Percentiles rank a stretch among this genome's conserved stretches.
Conservation (phyloP, 1,284 basidiomycete genomes). For the Pyrrhoderma lamaoense region DNA sequence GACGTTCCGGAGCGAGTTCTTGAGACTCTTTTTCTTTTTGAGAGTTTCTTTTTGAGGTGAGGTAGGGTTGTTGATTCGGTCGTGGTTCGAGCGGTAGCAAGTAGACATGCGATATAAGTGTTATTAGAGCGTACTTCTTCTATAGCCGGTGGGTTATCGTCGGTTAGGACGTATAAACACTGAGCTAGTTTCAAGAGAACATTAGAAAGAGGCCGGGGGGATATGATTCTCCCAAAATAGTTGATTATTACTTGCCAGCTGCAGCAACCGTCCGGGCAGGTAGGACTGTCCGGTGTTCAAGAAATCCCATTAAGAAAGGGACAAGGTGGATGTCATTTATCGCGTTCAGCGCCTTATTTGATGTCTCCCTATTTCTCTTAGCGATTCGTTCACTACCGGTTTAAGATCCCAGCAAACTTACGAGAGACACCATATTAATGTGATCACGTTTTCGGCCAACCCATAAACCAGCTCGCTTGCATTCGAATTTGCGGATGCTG, state of each 20-base stretch:
- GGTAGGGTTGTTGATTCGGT: too few species aligned
- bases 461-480: conserved; percentile 73
- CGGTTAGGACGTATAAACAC: conserved; percentile 83
- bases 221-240: neutral
- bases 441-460: conserved; percentile 86
- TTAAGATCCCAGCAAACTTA: conserved; percentile 52
- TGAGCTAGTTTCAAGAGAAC: conserved; percentile 49
- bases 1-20: conserved; percentile 38
- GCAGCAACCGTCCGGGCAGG: conserved; percentile 66
- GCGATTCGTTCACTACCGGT: conserved; percentile 18
- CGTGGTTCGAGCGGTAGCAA: conserved; percentile 44
- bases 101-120: conserved; percentile 60
- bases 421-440: conserved; percentile 89
- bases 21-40: conserved; percentile 27
- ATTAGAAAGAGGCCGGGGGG: conserved; percentile 11
- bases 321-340: conserved; percentile 74
- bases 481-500: conserved; percentile 55
- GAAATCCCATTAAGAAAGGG: conserved; percentile 80
- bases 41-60: neutral
- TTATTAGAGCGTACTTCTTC: conserved; percentile 54
- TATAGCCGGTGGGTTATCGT: conserved; percentile 73
- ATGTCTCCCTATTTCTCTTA: conserved; percentile 68
- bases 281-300: conserved; percentile 59
- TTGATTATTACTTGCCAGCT: conserved; percentile 48
- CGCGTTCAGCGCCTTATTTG: conserved; percentile 81